Base-by-base conservation (phyloP, 495 filamentous ascomycete genomes). In the Penicillium paradoxum region DNA sequence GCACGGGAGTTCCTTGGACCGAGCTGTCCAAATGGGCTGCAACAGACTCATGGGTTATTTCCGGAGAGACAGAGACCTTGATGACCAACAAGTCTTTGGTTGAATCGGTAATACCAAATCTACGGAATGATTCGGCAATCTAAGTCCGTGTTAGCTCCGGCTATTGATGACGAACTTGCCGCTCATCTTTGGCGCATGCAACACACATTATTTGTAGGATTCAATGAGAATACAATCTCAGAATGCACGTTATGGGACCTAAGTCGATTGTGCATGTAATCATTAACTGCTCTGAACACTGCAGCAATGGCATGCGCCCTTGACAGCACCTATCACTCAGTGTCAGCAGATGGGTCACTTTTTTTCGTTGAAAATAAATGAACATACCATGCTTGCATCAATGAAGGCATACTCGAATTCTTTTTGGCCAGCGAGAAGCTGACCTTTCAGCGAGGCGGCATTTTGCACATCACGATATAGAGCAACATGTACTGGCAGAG, bases 381-480 rank as follows among this genome's bases (percentile, higher is more conserved):
- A 18, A 54, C 61, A 49, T 66, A 91, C 83, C 66, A 82, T 77
- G 45, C 75, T 81, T 1, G 90, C 90, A 68, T 98, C 91, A 40
- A 98, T 82, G 45, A 98, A 86, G 4, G 92, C 92, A 74, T 96
- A 97, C 67, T 97, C 89, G 60, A 88, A 97, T 11, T 86, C 85
- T 21, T 78, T 57, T 57, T 96, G 95, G 9, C 87, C 86, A 3
- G 82, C 79, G 7, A 97, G 71, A 14, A 97, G 79, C 69, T 96
- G 91, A 53, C 85, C 70, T 7, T 88, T 85, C 19, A 98, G 74
- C 64, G 85, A 90, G 1, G 78, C 66, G 7, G 86, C 78, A 67
- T 97, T 97, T 55, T 79, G 64, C 33, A 97, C 80, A 63, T 90
- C 75, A 9, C 76, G 79, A 72, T 90, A 96, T 13, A 95, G 70